phyloP scores from a whole-genome alignment of 768 basidiomycete species.

The Auricularia cornea region DNA sequence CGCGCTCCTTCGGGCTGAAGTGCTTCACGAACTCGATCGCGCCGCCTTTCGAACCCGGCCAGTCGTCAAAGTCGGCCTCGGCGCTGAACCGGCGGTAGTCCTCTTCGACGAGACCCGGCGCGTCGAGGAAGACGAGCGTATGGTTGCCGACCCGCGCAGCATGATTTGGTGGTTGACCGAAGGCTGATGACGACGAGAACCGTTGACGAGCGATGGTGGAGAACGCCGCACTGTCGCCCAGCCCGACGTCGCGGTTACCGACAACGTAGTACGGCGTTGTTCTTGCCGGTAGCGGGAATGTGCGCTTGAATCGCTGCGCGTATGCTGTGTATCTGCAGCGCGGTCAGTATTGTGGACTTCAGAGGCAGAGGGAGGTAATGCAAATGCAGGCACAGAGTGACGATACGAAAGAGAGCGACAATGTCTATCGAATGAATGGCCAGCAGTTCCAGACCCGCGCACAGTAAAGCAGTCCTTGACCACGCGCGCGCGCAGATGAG shows the following conservation, averaged over 20 bases:
- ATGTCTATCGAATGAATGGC: too few species aligned
- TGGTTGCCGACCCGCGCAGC: conserved; percentile 54
- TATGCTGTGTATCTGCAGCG: conserved; percentile 66
- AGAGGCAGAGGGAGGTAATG: background rate
- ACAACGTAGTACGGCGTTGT: conserved; percentile 61
- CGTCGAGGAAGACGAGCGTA: conserved; percentile 63
- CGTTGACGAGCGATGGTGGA: conserved; percentile 45
- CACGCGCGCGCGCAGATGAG: too few species aligned
- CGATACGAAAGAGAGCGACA: too few species aligned
- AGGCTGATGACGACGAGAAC: conserved; percentile 70
- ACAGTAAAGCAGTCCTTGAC: too few species aligned
- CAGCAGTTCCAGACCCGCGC: too few species aligned
- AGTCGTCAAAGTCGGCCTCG: conserved; percentile 44
- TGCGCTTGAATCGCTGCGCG: conserved; percentile 54
- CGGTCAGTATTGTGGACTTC: background rate
- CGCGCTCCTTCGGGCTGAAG: conserved; percentile 15
- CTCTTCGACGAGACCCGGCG: conserved; percentile 67
- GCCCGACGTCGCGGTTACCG: conserved; percentile 86
- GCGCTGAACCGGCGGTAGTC: conserved; percentile 42
- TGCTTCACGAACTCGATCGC: conserved; percentile 28
- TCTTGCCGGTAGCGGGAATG: conserved; percentile 49
- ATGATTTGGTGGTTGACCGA: conserved; percentile 50
- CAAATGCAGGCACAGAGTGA: too few species aligned
- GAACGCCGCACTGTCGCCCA: conserved; percentile 37
- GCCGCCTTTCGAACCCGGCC: conserved; percentile 27